These are phyloP conservation scores for Eimeria falciformis DNA, from an alignment of 169 alveolate genomes.

Conservation along the genomic window DNA sequence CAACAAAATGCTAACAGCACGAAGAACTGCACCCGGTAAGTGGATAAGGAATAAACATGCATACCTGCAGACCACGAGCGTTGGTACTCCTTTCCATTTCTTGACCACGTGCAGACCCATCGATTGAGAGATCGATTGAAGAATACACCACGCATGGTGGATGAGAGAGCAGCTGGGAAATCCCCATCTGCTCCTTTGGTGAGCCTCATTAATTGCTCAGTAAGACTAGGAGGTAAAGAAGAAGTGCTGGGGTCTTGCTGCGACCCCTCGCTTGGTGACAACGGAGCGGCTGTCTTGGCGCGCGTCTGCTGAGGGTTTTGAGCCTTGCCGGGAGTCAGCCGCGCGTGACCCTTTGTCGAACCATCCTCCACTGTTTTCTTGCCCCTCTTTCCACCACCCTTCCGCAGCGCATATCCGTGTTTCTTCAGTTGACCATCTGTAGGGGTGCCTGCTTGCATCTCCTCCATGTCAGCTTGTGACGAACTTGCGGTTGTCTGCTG, in stretches of 20 bases:
- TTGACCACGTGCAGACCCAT: slow-evolving; percentile 74
- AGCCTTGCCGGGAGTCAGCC: slow-evolving; percentile 1
- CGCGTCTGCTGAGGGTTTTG: slow-evolving; percentile 15
- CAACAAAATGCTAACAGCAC: too few relatives aligned
- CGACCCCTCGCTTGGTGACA: slow-evolving; percentile 5
- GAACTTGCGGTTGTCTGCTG: not conserved
- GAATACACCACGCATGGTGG: slow-evolving; percentile 74
- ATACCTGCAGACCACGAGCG: slow-evolving; percentile 71
- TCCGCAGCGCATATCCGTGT: slow-evolving; percentile 11
- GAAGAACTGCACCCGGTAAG: too few relatives aligned
- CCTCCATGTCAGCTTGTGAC: slow-evolving; percentile 18
- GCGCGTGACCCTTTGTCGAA: too few relatives aligned
- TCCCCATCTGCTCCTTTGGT: slow-evolving; percentile 1
- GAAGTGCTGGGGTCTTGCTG: slow-evolving; percentile 1
- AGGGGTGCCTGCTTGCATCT: not conserved
- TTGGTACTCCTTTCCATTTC: slow-evolving; percentile 68
- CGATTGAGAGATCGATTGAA: slow-evolving; percentile 65
- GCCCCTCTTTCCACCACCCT: not conserved
- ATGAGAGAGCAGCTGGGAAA: slow-evolving; percentile 39
- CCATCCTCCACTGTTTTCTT: not conserved
- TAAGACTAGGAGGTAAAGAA: not conserved
- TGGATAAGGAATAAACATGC: too few relatives aligned
- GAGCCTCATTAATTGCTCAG: slow-evolving; percentile 8
- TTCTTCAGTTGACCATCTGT: slow-evolving; percentile 20
- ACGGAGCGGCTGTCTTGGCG: not conserved